Base-by-base conservation (phyloP, 73 alveolate species). In the Breviolum minutum region DNA sequence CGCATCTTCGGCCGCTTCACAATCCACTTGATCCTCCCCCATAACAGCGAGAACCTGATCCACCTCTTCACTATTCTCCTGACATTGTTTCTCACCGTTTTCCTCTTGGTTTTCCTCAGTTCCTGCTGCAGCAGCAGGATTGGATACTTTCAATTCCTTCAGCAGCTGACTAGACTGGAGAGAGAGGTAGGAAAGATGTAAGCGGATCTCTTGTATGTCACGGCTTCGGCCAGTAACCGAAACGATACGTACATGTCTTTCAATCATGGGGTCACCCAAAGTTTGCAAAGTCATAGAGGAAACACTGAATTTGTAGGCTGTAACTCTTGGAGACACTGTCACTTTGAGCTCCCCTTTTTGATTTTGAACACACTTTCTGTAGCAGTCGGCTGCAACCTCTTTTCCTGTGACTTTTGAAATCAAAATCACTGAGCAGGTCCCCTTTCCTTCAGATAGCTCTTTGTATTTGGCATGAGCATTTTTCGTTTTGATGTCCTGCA, bases 151-250 rank as follows among this genome's bases (percentile, higher is more conserved):
- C 10, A 27, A 32, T 40, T 30, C 69, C 64, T 80, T 30, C 70
- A 80, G 9, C 7, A 40, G 32, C 8, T 16, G 30, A 68, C 70
- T 12, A 2, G 27, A 8, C 5, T 80, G 70, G 14, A 80, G 88
- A 3, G 88, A 80, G 60, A 80, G 29, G 68, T 40, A 48, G 48
- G 64, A 40, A 27, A 80, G 29, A 32, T 80, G 88, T 68, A 80
- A 80, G 22, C 88, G 66, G 16, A 80, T 19, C 29, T 80, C 70
- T 29, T 80, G 88, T 9, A 80, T 80, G 11, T 48, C 88, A 4
- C 88, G 88, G 69, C 88, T 80, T 12, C 69, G 64, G 6, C 88
- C 88, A 8, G 88, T 80, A 20, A 80, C 88, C 2, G 88, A 80
- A 20, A 80, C 88, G 26, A 80, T 30, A 7, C 88, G 66, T n/a